Conservation (phyloP, 2,329 filamentous ascomycete genomes). For the Fusarium miscanthi region DNA sequence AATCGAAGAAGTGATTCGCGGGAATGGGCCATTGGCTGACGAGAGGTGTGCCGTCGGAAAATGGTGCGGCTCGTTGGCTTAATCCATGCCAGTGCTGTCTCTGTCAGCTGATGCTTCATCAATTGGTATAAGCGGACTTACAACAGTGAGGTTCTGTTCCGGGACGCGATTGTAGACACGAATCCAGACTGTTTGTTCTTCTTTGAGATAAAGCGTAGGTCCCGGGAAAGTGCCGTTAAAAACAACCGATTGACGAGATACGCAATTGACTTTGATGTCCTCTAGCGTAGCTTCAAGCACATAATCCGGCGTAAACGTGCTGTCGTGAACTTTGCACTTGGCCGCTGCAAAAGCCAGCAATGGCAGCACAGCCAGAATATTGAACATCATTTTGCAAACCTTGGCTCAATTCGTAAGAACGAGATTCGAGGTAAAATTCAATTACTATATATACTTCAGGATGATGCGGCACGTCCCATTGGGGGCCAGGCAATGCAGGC, state of each 20-base stretch:
- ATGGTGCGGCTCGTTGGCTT: constrained; percentile 67
- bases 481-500: neutral
- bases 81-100: constrained; percentile 75
- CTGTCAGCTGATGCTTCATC: neutral
- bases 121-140: neutral
- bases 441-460: neutral
- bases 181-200: constrained; percentile 33
- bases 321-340: constrained; percentile 6
- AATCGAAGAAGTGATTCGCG: constrained; percentile 72
- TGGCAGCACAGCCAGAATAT: constrained; percentile 5
- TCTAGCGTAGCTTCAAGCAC: constrained; percentile 19
- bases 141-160: constrained; percentile 28
- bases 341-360: constrained; percentile 9
- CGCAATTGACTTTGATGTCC: constrained; percentile 24
- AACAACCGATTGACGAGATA: neutral
- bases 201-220: constrained; percentile 7
- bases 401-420: fast-evolving
- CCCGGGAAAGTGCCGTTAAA: constrained; percentile 27
- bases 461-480: neutral
- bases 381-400: neutral
- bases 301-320: constrained; percentile 21
- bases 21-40: constrained; percentile 75
- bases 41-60: constrained; percentile 70
- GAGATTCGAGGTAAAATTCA: neutral
- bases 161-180: constrained; percentile 24